A percentile compares a stretch with the other conserved stretches of the same genome.
These are phyloP conservation scores for thale cress (Arabidopsis thaliana) DNA, from an alignment of 345 rosid genomes.

Conservation along the genomic window TAIR10.1 NC_003074.8:17800001-17800500, in stretches of 20 bases:
- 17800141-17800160: conserved; percentile 63
- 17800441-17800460: neutral
- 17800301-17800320: conserved; percentile 23
- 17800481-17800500: conserved; percentile 1
- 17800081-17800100: conserved; percentile 75
- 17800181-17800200: conserved; percentile 14
- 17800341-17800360: conserved; percentile 23
- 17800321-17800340: neutral
- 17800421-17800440: conserved; percentile 1
- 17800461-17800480: neutral
- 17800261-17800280: conserved; percentile 31
- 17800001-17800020: conserved; percentile 63
- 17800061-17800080: conserved; percentile 78
- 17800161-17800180: conserved; percentile 43
- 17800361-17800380: conserved; percentile 24
- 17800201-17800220: conserved; percentile 25
- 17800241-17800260: conserved; percentile 7
- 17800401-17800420: conserved; percentile 16
- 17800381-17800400: neutral
- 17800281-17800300: conserved; percentile 32
- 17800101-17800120: conserved; percentile 75
- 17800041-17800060: conserved; percentile 91
- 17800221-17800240: conserved; percentile 35
- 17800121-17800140: conserved; percentile 76
- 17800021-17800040: conserved; percentile 76